Evolutionary conservation across 768 basidiomycete species (phyloP).

Genomic region (Pilatotrama ljubarskyi): DNA sequence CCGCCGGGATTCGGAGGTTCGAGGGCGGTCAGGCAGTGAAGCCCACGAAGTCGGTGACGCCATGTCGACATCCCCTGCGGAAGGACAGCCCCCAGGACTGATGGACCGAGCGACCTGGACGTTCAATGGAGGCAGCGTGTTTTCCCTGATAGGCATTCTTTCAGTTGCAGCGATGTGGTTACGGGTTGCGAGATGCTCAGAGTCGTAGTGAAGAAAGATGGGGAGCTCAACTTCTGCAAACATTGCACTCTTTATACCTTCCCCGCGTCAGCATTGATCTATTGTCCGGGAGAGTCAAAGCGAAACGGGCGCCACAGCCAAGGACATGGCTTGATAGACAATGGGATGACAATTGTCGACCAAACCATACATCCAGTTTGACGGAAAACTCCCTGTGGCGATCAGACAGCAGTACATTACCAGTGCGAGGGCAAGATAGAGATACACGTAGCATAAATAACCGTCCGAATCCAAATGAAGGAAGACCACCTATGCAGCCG

Average conservation of each 20-base stretch:
- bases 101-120: slow-evolving; percentile 10
- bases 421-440: slow-evolving; percentile 5
- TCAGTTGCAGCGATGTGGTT: neutral
- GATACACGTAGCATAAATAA: slow-evolving; percentile 24
- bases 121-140: slow-evolving; percentile 6
- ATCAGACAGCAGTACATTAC: slow-evolving; percentile 11
- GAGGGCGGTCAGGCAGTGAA: slow-evolving; percentile 13
- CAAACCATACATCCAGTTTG: neutral
- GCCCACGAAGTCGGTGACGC: slow-evolving; percentile 8
- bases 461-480: slow-evolving; percentile 9
- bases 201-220: neutral
- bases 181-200: neutral
- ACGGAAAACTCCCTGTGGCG: neutral
- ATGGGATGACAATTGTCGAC: neutral
- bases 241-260: slow-evolving; percentile 7
- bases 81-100: slow-evolving; percentile 17
- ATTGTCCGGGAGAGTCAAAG: slow-evolving; percentile 14
- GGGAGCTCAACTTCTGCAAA: neutral
- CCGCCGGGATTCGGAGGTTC: slow-evolving; percentile 15
- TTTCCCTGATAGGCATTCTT: slow-evolving; percentile 9
- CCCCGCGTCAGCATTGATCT: neutral
- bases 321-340: slow-evolving; percentile 8
- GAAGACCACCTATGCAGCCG: slow-evolving; percentile 12
- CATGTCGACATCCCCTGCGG: slow-evolving; percentile 13
- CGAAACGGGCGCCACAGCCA: slow-evolving; percentile 1